Base-by-base conservation (phyloP, 768 basidiomycete genomes). In the Chalciporus chontae region DNA sequence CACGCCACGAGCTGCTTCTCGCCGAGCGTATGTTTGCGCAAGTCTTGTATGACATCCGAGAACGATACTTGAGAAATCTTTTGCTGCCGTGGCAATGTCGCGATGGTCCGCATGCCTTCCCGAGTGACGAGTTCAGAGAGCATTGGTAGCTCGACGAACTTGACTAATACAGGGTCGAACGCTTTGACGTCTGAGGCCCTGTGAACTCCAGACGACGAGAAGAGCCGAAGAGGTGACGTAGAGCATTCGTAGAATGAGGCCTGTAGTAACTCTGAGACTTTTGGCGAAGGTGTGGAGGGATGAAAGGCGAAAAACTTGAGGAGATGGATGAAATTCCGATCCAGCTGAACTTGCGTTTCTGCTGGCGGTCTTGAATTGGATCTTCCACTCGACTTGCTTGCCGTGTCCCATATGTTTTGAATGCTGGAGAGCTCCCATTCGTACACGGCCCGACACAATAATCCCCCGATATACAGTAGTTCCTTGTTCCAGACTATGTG, bases 221-320 rank as follows among this genome's bases (percentile, higher is more conserved):
- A 75, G 34, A 97, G 72, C 0, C 84, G 79, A 60, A 94, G 79
- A 1, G 73, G 67, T 15, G 69, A 70, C 1, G 65, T 55, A 9
- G 75, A 72, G 53, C 85, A 89, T 0, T 73, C 66, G 65, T 93
- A 95, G 71, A 95, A 95, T 2, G 85, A 82, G 2, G 74, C 69
- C 62, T 90, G 84, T 48, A 94, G 77, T 17, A 79, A 66, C 10
- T 67, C 69, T 0, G 89, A 83, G 21, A 96, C 87, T 38, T 87
- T 79, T 2, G 80, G 63, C 0, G 87, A 90, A 1, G 94, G 94
- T 0, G 94, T 94, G 0, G 94, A 94, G 3, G 77, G 70, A 55
- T 83, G 79, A 68, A 90, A 95, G 1, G 88, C 86, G 72, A 94
- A 96, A 72, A 94, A 95, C 51, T 80, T 81, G 40, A 95, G 73